Base-by-base conservation (phyloP, 148 eudicot species). In the Bassia scoparia region DNA sequence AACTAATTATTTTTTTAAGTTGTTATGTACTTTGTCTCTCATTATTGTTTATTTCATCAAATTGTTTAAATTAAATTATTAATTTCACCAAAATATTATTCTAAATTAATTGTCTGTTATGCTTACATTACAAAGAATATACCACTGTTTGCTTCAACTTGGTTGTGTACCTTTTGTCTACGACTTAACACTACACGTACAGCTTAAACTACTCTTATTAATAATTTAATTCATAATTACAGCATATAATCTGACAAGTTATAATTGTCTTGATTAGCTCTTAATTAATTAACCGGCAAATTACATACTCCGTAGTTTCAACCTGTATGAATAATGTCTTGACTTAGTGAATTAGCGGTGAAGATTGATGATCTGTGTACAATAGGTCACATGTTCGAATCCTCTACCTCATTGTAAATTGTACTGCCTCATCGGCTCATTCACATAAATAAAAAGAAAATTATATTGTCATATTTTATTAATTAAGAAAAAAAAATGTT, bases 81-180 rank as follows among this genome's bases (percentile, higher is more conserved):
- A 29, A 27, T 60, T 29, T 0, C 10, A 5, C n/a, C 21, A 18
- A 41, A 66, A 66, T 66, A 66, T 13, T 66, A 14, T 13, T 67
- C 2, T 46, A 53, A 7, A 29, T 46, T 41, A 11, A 44, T 8
- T 68, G 43, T 50, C 71, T 30, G 20, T 64, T 74, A 23, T 64
- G 59, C 70, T 31, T 73, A 72, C 50, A 62, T 73, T 33, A 35
- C 69, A 37, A 49, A 74, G 70, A 35, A 64, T 63, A 64, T 35
- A 67, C 27, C 11, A 59, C 15, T 56, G 53, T 55, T 56, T 49
- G 43, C 52, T 67, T 48, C 56, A 9, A 44, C 56, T 33, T 23
- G n/a, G 60, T 74, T 65, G 0, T 66, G 62, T 74, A 49, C 70
- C 60, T 54, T 16, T 38, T 75, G 72, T 67, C 72, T 75, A 30